Conservation (phyloP, 345 rosid species). For the Firmiana major region DNA sequence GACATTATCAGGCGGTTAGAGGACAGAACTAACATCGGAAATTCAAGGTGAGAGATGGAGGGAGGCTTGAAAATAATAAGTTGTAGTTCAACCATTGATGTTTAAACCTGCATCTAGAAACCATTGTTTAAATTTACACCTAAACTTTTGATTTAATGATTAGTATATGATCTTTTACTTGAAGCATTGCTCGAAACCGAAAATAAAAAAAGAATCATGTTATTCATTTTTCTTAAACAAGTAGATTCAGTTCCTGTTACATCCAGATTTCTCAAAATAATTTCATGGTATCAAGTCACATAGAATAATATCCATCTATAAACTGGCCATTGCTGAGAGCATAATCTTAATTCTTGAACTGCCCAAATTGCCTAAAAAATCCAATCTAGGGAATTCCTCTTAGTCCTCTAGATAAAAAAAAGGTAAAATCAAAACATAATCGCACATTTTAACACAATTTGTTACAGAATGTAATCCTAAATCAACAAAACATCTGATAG, state of each 20-base stretch:
- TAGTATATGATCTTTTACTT: not conserved
- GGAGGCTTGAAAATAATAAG: constrained; percentile 12
- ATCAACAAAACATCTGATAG: not conserved
- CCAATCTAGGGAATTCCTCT: too few species aligned
- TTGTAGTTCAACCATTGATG: not conserved
- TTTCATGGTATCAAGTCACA: not conserved
- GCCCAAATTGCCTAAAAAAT: too few species aligned
- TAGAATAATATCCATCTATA: too few species aligned
- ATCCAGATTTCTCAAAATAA: not conserved
- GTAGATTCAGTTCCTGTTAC: not conserved
- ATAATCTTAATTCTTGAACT: too few species aligned
- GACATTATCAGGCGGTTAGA: constrained; percentile 67
- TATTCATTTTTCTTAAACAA: too few species aligned
- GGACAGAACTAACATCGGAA: constrained; percentile 18
- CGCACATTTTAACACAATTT: not conserved
- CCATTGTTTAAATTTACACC: not conserved
- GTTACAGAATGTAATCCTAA: not conserved
- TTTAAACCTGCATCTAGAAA: not conserved
- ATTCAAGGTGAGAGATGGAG: constrained; percentile 24
- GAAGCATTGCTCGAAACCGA: not conserved
- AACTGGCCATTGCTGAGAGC: too few species aligned
- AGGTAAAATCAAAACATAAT: too few species aligned
- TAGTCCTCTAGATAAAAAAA: too few species aligned
- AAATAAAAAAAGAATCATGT: too few species aligned
- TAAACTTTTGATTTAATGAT: not conserved